Conservation (phyloP, 495 filamentous ascomycete genomes). For the Penicillium angulare region DNA sequence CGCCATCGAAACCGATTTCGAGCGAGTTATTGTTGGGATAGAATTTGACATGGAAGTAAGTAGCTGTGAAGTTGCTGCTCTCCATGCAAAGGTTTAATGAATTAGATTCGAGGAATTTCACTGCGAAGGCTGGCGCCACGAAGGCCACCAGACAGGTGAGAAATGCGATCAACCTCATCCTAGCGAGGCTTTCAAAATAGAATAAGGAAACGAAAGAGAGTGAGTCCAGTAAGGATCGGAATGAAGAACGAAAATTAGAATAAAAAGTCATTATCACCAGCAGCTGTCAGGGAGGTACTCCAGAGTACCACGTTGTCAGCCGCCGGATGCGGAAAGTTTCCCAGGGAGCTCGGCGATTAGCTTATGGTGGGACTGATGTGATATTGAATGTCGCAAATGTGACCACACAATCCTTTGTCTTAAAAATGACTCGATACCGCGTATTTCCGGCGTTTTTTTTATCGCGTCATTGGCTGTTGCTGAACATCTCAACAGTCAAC, state of each 20-base stretch:
- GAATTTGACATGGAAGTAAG: slow-evolving; percentile 77
- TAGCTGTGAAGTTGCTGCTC: slow-evolving; percentile 77
- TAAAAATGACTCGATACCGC: neutral
- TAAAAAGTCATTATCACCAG: slow-evolving; percentile 12
- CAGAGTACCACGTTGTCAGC: slow-evolving; percentile 36
- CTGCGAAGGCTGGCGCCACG: slow-evolving; percentile 39
- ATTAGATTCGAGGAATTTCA: slow-evolving; percentile 62
- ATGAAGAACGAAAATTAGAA: slow-evolving; percentile 8
- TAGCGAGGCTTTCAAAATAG: slow-evolving; percentile 12
- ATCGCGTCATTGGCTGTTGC: neutral
- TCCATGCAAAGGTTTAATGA: slow-evolving; percentile 77
- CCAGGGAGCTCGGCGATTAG: slow-evolving; percentile 1
- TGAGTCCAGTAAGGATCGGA: neutral
- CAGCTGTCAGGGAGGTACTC: slow-evolving; percentile 30
- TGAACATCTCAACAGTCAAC: neutral
- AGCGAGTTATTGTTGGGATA: slow-evolving; percentile 73
- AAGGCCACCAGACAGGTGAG: slow-evolving; percentile 40
- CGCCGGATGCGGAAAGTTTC: slow-evolving; percentile 44
- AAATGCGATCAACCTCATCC: slow-evolving; percentile 41
- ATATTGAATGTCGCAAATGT: slow-evolving; percentile 2
- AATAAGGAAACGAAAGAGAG: neutral
- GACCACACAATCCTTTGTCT: neutral
- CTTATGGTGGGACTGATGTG: slow-evolving; percentile 6
- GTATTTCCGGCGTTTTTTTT: neutral
- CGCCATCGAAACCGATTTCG: slow-evolving; percentile 73